A percentile compares a stretch with the other conserved stretches of the same genome.
Conservation (phyloP, 768 basidiomycete species). For the Postia placenta region DNA sequence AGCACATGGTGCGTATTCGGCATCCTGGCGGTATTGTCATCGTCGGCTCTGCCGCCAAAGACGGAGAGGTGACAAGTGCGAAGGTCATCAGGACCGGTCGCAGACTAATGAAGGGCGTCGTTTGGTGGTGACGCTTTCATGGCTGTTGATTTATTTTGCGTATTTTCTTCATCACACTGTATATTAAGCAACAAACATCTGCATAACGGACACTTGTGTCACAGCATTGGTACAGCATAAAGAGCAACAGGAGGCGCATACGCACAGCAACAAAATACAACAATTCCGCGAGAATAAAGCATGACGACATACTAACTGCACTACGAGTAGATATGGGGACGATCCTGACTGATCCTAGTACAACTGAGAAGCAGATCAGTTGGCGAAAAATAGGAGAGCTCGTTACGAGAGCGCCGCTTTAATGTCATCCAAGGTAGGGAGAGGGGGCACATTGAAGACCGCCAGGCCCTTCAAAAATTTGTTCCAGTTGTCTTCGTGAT, state of each 20-base stretch:
- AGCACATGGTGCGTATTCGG: slow-evolving; percentile 39
- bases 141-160: not conserved
- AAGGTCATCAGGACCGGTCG: slow-evolving; percentile 66
- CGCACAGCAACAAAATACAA: not conserved
- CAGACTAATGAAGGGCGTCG: slow-evolving; percentile 63
- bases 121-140: slow-evolving; percentile 45
- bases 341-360: too few species aligned
- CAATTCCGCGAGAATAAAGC: not conserved
- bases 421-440: not conserved
- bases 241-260: too few species aligned
- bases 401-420: too few species aligned
- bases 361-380: too few species aligned
- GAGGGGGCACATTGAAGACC: slow-evolving; percentile 4
- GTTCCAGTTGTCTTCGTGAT: slow-evolving; percentile 5
- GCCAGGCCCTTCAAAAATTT: slow-evolving; percentile 1
- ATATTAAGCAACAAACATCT: too few species aligned
- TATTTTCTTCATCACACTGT: not conserved
- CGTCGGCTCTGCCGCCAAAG: slow-evolving; percentile 46
- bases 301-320: not conserved
- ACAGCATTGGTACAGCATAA: too few species aligned
- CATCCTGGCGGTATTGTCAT: slow-evolving; percentile 67
- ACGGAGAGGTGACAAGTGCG: slow-evolving; percentile 48
- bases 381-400: too few species aligned
- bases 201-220: too few species aligned
- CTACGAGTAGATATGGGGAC: too few species aligned